phyloP scores from a whole-genome alignment of 2,329 filamentous ascomycete genomes.

The Aspergillus floridensis region DNA sequence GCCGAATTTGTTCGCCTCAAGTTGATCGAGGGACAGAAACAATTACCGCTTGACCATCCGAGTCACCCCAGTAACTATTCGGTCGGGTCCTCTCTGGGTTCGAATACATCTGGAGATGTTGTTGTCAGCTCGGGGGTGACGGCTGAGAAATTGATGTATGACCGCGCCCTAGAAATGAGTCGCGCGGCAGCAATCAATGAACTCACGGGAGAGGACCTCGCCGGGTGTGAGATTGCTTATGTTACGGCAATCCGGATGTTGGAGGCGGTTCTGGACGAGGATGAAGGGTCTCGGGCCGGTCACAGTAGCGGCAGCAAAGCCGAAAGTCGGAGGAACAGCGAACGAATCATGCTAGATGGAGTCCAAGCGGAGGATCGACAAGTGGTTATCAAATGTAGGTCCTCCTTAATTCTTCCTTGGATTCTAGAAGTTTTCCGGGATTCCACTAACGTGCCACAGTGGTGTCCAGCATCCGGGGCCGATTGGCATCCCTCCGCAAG shows the following conservation, averaged over 20 bases:
- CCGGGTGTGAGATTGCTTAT: slow-evolving; percentile 88
- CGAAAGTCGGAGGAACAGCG: slow-evolving; percentile 30
- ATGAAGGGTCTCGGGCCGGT: slow-evolving; percentile 53
- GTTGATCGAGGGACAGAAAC: slow-evolving; percentile 79
- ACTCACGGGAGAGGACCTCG: slow-evolving; percentile 83
- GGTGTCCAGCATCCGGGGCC: slow-evolving; percentile 49
- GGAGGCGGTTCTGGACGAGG: slow-evolving; percentile 86
- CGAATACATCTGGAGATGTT: slow-evolving; percentile 71
- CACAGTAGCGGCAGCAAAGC: slow-evolving; percentile 23
- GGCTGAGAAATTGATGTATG: slow-evolving; percentile 97
- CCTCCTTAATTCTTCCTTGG: neutral
- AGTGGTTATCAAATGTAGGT: slow-evolving; percentile 51
- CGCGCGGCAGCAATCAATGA: slow-evolving; percentile 91
- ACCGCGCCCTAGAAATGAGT: slow-evolving; percentile 95
- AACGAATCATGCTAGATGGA: slow-evolving; percentile 42
- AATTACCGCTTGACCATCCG: slow-evolving; percentile 79
- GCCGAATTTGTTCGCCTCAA: slow-evolving; percentile 90
- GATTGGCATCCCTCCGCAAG: slow-evolving; percentile 48
- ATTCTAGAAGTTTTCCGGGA: neutral
- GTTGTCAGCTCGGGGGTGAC: slow-evolving; percentile 84
- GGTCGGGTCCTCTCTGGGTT: slow-evolving; percentile 54
- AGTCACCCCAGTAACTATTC: slow-evolving; percentile 79
- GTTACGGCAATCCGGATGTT: slow-evolving; percentile 91
- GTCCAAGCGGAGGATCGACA: slow-evolving; percentile 49
- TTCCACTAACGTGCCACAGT: slow-evolving; percentile 36